A percentile compares a stretch with the other conserved stretches of the same genome.
Conservation (phyloP, 345 rosid species). For the Acer campestre region DNA sequence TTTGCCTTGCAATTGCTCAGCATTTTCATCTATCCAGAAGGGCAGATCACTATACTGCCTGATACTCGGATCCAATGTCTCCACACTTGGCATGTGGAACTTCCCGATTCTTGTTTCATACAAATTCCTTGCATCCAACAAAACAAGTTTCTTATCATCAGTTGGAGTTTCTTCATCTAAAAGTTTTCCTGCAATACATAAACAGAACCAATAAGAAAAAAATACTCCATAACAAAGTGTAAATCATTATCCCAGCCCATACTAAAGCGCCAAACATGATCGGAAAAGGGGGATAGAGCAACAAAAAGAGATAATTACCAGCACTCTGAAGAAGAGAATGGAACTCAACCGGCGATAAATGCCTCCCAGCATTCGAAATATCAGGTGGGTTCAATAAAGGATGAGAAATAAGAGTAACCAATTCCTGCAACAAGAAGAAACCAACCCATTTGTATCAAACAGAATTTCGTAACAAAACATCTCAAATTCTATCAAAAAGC, state of each 20-base stretch:
- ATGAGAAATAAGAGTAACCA: conserved; percentile 78
- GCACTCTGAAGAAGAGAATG: conserved; percentile 74
- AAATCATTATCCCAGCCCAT: not conserved
- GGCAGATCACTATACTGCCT: conserved; percentile 95
- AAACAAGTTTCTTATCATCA: conserved; percentile 52
- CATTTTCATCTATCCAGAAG: conserved; percentile 78
- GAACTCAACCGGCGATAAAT: conserved; percentile 86
- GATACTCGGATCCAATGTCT: conserved; percentile 82
- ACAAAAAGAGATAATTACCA: conserved; percentile 31
- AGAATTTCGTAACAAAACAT: not conserved
- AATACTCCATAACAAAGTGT: too few relatives aligned
- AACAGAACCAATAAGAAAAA: conserved; percentile 1
- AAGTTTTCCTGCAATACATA: conserved; percentile 40
- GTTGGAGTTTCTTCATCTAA: conserved; percentile 26
- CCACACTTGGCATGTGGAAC: conserved; percentile 59
- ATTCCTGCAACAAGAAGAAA: conserved; percentile 67
- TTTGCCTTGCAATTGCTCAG: conserved; percentile 68
- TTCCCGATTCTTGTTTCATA: conserved; percentile 95
- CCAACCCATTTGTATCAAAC: not conserved
- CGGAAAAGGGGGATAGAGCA: too few relatives aligned
- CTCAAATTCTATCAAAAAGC: not conserved
- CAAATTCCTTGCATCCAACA: conserved; percentile 89
- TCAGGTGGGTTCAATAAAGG: conserved; percentile 68
- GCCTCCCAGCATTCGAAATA: conserved; percentile 77
- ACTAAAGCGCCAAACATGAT: not conserved